A percentile compares a stretch with the other conserved stretches of the same genome.
These are phyloP conservation scores for Monosporozyma yasuniensis DNA, from an alignment of 805 yeast species.

Conservation along the genomic window DNA sequence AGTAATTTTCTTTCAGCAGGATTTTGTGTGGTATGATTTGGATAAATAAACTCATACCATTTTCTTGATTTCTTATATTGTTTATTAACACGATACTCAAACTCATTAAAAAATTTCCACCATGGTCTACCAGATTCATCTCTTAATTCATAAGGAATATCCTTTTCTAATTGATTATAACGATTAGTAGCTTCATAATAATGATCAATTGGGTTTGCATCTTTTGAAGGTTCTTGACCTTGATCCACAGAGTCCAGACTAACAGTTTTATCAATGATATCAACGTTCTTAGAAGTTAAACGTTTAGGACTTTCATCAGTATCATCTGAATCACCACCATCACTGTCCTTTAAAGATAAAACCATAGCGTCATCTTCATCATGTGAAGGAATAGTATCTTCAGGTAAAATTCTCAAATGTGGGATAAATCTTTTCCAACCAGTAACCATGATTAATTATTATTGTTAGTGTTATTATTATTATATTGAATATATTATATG, in stretches of 20 bases:
- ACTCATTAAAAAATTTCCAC: constrained; percentile 44
- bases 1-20: constrained; percentile 39
- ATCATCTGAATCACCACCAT: neutral
- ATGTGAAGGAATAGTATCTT: constrained; percentile 3
- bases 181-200: neutral
- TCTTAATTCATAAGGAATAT: constrained; percentile 33
- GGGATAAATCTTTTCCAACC: constrained; percentile 20
- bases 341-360: neutral
- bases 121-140: constrained; percentile 35
- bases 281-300: neutral
- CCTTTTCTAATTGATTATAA: constrained; percentile 16
- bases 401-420: constrained; percentile 19
- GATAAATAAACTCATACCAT: constrained; percentile 30
- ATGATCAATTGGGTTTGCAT: neutral
- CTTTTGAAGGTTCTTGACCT: neutral
- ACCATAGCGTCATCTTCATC: neutral
- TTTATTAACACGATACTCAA: constrained; percentile 38
- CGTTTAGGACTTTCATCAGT: neutral
- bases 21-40: constrained; percentile 31
- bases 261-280: neutral
- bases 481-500: neutral
- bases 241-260: neutral
- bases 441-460: neutral
- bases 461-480: no score
- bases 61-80: constrained; percentile 25